Evolutionary conservation across 768 basidiomycete genomes (phyloP), one percentile per base, ranked within the genome.

Genomic region (Lentinula guzmanii): DNA sequence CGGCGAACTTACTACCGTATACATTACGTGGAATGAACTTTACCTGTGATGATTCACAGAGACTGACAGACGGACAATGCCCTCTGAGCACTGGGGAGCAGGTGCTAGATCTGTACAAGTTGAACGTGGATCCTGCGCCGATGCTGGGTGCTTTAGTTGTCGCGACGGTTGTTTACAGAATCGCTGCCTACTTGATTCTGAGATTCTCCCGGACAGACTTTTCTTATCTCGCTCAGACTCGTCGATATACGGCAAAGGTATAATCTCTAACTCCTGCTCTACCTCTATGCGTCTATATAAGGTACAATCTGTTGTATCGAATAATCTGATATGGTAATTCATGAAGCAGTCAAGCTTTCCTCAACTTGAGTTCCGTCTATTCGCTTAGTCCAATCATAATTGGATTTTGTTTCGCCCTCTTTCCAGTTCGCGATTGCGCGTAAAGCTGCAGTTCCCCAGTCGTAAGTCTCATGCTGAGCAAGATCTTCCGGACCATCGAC

Each of bases 401-500:
- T 68, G 1, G 72, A 68, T 21, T 66, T 57, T 6, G 61, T 64
- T 1, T 63, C 41, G 15, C 71, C 68, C 5, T 70, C 71, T 28
- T 76, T 64, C 91, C 91, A 94, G 7, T 68, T 68, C 8, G 86
- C 82, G 33, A 95, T 67, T 1, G 88, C 87, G 1, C 79, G 73
- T 1, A 95, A 61, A 0, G 86, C 82, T 1, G 87, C 90, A 21
- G 69, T 71, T 3, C 93, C 93, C 93, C 93, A 95, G 66, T 95
- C 85, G 71, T 82, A 93, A 3, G 66, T 68, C 41, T 79, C 81
- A 63, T 90, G 89, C 7, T 80, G 77, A 0, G 70, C 68, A 45
- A 67, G 74, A 28, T 81, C 77, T 5, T 75, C 65, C 3, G 90
- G 90, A 0, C 88, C 88, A 51, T 97, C 89, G 10, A 97, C 82